Evolutionary conservation across 495 filamentous ascomycete genomes (phyloP).

Genomic region (Penicillium canescens): DNA sequence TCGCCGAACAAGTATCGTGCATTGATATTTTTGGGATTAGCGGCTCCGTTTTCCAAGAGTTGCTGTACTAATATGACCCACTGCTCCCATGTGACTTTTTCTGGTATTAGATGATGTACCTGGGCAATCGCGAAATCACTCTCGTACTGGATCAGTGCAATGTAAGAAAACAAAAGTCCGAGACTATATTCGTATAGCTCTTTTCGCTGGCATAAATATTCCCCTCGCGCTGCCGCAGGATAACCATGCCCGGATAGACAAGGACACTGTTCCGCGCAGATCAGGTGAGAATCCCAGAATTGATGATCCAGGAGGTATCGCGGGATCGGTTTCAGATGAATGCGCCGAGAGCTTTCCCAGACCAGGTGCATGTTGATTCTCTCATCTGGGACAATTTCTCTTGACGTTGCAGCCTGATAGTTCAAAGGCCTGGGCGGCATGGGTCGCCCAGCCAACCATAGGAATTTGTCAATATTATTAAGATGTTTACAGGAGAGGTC

Average conservation of each 20-base stretch:
- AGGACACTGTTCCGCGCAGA: slow-evolving; percentile 2
- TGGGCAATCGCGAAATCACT: slow-evolving; percentile 44
- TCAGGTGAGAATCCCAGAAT: slow-evolving; percentile 37
- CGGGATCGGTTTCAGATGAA: slow-evolving; percentile 50
- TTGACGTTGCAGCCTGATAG: slow-evolving; percentile 39
- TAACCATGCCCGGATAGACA: neutral
- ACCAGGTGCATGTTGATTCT: slow-evolving; percentile 41
- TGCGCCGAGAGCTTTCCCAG: slow-evolving; percentile 31
- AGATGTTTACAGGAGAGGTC: slow-evolving; percentile 8
- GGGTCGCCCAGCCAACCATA: slow-evolving; percentile 53
- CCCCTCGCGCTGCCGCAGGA: neutral
- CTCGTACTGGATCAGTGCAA: slow-evolving; percentile 41
- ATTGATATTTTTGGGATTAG: slow-evolving; percentile 23
- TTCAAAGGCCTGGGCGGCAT: slow-evolving; percentile 48
- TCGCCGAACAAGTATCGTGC: slow-evolving; percentile 47
- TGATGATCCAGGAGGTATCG: slow-evolving; percentile 36
- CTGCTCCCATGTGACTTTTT: slow-evolving; percentile 22
- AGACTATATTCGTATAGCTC: slow-evolving; percentile 24
- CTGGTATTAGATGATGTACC: slow-evolving; percentile 35
- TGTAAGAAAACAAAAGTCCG: slow-evolving; percentile 47
- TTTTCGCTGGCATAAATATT: neutral
- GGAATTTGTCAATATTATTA: slow-evolving; percentile 32
- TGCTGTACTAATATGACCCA: slow-evolving; percentile 20
- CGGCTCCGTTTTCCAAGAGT: slow-evolving; percentile 2
- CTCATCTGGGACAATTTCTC: slow-evolving; percentile 45